Conservation (phyloP, 1,139 yeast species). For the Hyphopichia pseudoburtonii region DNA sequence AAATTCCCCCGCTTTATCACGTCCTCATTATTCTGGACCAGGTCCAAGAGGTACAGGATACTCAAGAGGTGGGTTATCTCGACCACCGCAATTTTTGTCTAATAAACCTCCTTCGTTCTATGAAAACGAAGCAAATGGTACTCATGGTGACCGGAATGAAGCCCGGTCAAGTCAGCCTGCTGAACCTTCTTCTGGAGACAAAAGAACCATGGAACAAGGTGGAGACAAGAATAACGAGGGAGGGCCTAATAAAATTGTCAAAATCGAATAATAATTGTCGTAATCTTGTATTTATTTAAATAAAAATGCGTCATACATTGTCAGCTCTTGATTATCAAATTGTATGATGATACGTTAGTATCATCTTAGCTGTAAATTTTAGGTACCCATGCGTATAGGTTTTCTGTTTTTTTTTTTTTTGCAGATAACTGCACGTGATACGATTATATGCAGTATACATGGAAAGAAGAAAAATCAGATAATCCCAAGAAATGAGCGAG, state of each 20-base stretch:
- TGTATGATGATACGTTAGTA: too few relatives aligned
- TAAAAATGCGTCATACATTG: too few relatives aligned
- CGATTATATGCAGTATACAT: background rate
- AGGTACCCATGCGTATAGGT: too few relatives aligned
- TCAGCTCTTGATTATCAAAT: too few relatives aligned
- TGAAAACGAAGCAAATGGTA: too few relatives aligned
- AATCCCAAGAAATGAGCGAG: background rate
- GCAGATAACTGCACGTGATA: slow-evolving; percentile 1
- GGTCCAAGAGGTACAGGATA: slow-evolving; percentile 20
- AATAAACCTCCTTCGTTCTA: slow-evolving; percentile 31
- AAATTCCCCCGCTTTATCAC: slow-evolving; percentile 13
- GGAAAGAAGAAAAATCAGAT: background rate
- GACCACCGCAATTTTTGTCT: slow-evolving; percentile 36
- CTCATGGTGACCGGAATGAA: background rate
- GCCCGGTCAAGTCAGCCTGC: background rate
- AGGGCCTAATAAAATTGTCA: slow-evolving; percentile 7
- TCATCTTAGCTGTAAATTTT: too few relatives aligned
- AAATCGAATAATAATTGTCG: slow-evolving; percentile 10
- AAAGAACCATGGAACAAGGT: background rate
- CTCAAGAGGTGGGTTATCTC: slow-evolving; percentile 24
- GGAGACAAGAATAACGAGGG: background rate
- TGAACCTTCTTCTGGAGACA: background rate
- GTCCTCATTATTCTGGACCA: slow-evolving; percentile 5
- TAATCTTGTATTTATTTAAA: too few relatives aligned
- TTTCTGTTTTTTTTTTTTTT: too few relatives aligned